Evolutionary conservation across 2,329 filamentous ascomycete genomes (phyloP), one percentile per base, ranked within the genome.

Genomic region (Chlorencoelia australis): DNA sequence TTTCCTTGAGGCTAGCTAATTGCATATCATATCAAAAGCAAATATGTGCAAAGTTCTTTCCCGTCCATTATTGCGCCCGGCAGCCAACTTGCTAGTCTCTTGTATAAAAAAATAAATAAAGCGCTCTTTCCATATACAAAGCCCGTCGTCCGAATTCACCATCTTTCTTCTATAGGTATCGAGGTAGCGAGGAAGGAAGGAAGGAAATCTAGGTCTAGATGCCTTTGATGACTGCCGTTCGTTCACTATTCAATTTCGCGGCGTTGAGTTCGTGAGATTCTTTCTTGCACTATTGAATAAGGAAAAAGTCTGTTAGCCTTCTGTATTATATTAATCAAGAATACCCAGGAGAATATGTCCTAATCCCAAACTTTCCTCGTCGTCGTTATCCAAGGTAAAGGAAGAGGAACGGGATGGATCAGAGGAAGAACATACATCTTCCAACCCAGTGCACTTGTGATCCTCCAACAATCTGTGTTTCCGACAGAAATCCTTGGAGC

Each of bases 191-290:
- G n/a, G n/a, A n/a, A n/a, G n/a, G n/a, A n/a, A n/a, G n/a, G n/a
- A n/a, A n/a, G n/a, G n/a, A n/a, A n/a, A n/a, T n/a, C n/a, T n/a
- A n/a, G n/a, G 6, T 19, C 15, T 73, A 94, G 60, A 94, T 80
- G 44, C 88, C 88, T 64, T 83, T 88, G 65, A 96, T 91, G 53
- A 93, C 87, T 46, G 89, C 82, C 30, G 91, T 98, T 57, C 89
- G 74, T 71, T 98, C 89, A 40, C 79, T 76, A 63, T 95, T 85
- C 57, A 98, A 69, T 66, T 93, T 88, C 48, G 87, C 82, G 41
- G 86, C 84, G 60, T 98, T 98, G 49, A 87, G 79, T 60, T 93
- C 86, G 63, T 94, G 86, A 31, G 85, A 89, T 62, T 94, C 87
- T 69, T 94, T 91, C 73, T 95, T 94, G 73, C 89, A 95, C 76